Evolutionary conservation across 176 grass and related monocot species (phyloP).

Genomic region (Carex littledalei): DNA sequence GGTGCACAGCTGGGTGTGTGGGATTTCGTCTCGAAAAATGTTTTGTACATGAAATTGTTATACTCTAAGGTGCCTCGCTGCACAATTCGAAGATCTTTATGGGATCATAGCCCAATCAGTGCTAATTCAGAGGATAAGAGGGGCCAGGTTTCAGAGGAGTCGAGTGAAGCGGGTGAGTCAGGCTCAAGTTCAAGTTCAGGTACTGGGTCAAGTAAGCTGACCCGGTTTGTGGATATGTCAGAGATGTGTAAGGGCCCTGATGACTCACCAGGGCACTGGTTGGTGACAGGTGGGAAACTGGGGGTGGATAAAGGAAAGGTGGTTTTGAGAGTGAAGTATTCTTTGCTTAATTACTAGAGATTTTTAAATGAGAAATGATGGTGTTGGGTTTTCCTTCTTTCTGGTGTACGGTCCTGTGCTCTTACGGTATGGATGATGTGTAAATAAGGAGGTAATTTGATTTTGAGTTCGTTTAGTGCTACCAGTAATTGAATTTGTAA

Average conservation of each 20-base stretch:
- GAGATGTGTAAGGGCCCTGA: slow-evolving; percentile 57
- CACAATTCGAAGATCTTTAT: slow-evolving; percentile 56
- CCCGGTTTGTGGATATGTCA: slow-evolving; percentile 50
- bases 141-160: not conserved
- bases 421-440: not conserved
- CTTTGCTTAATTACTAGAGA: slow-evolving; percentile 51
- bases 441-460: slow-evolving; percentile 9
- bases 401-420: not conserved
- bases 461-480: slow-evolving; percentile 1
- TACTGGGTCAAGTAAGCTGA: slow-evolving; percentile 11
- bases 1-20: slow-evolving; percentile 66
- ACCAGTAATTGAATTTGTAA: slow-evolving; percentile 9
- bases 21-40: slow-evolving; percentile 59
- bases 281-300: slow-evolving; percentile 59
- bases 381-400: not conserved
- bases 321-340: slow-evolving; percentile 56
- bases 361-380: not conserved
- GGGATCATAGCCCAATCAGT: slow-evolving; percentile 42
- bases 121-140: slow-evolving; percentile 3
- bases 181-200: slow-evolving; percentile 21
- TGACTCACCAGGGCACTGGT: slow-evolving; percentile 59
- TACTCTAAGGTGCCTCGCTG: slow-evolving; percentile 57
- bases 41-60: slow-evolving; percentile 56
- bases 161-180: slow-evolving; percentile 12
- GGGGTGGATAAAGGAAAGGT: slow-evolving; percentile 46